Conservation (phyloP, 352 stramenopile genomes). For the Pythium scleroteichum region DNA sequence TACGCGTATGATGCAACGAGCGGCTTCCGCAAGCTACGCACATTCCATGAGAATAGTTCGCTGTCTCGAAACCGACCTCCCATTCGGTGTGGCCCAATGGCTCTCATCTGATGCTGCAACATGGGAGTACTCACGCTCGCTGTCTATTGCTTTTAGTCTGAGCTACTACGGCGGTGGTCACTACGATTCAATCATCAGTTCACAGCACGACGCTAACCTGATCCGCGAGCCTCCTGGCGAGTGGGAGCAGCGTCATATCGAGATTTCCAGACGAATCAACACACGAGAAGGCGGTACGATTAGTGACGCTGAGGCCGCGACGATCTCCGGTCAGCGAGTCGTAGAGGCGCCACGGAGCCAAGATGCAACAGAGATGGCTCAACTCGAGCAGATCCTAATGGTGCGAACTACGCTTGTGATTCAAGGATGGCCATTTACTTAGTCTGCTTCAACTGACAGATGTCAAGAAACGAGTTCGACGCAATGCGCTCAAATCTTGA, state of each 20-base stretch:
- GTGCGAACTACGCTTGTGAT: conserved; percentile 27
- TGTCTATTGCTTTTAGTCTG: conserved; percentile 40
- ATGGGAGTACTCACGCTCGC: neutral
- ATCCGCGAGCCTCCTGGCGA: conserved; percentile 59
- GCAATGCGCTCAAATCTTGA: conserved; percentile 76
- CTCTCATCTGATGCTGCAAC: no score
- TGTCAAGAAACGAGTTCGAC: conserved; percentile 76
- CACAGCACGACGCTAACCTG: conserved; percentile 53
- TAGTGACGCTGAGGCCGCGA: conserved; percentile 19
- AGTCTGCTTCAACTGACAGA: conserved; percentile 29
- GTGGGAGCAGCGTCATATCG: conserved; percentile 70
- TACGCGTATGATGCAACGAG: conserved; percentile 80
- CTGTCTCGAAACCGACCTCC: conserved; percentile 58
- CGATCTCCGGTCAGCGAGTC: conserved; percentile 13
- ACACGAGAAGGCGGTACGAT: conserved; percentile 39
- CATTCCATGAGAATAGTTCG: conserved; percentile 84
- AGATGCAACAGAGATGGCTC: conserved; percentile 65
- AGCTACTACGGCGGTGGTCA: conserved; percentile 92
- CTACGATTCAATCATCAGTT: conserved; percentile 87
- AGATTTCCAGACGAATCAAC: conserved; percentile 71
- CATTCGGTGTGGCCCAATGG: conserved; percentile 67
- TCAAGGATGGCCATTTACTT: neutral
- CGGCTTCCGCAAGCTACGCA: conserved; percentile 83
- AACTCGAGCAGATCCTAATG: conserved; percentile 71
- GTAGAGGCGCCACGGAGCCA: conserved; percentile 32